Evolutionary conservation across 2,329 filamentous ascomycete species (phyloP).

Genomic region (Gaeumannomyces tritici): DNA sequence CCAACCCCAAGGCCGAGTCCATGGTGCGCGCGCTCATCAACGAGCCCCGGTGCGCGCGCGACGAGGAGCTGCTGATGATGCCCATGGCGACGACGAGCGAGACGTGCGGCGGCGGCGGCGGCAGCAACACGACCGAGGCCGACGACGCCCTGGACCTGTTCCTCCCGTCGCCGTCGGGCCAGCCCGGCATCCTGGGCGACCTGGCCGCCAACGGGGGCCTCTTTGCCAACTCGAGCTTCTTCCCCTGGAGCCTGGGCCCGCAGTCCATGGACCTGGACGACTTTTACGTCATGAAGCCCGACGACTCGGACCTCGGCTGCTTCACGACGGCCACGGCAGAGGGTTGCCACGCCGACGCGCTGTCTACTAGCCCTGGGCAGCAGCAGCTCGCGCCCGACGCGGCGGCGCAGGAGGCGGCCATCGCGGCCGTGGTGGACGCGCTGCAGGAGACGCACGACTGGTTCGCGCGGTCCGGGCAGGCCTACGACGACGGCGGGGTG

Average conservation of each 20-base stretch:
- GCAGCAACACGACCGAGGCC: not conserved
- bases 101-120: not conserved
- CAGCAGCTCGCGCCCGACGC: conserved; percentile 2
- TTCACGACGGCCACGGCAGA: not conserved
- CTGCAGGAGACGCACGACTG: conserved; percentile 9
- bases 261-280: not conserved
- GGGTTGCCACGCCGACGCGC: not conserved
- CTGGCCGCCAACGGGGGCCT: not conserved
- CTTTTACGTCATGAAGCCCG: not conserved
- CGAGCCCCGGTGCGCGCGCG: not conserved
- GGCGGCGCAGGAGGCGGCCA: conserved; percentile 4
- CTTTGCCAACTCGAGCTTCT: conserved; percentile 4
- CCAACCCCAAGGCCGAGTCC: conserved; percentile 14
- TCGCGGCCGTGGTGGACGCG: conserved; percentile 5
- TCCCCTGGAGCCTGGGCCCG: conserved; percentile 7
- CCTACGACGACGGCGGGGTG: conserved; percentile 5
- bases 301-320: not conserved
- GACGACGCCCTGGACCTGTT: not conserved
- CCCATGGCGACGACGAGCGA: not conserved
- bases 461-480: conserved; percentile 7
- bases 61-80: not conserved
- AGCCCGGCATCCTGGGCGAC: not conserved
- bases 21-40: conserved; percentile 13
- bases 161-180: not conserved
- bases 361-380: not conserved